phyloP scores from a whole-genome alignment of 148 eudicot species.

The Talinum fruticosum region DNA sequence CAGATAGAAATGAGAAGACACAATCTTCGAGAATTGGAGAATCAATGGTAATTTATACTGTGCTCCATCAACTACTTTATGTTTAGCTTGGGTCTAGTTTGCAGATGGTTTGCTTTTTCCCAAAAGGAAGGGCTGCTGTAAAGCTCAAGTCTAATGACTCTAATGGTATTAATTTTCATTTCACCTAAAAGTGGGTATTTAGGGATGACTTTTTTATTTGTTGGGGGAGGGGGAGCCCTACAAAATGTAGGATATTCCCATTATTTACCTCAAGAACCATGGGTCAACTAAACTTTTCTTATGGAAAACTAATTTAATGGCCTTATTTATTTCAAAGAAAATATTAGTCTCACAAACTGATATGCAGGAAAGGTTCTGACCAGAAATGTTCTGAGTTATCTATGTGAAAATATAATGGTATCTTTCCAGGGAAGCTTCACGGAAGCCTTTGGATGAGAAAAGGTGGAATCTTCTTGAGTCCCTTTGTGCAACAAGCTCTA shows the following conservation, averaged over 20 bases:
- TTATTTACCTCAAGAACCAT: neutral
- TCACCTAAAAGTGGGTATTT: neutral
- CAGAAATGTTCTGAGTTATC: neutral
- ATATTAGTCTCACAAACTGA: neutral
- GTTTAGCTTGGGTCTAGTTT: neutral
- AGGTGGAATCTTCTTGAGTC: constrained; percentile 44
- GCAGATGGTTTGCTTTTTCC: neutral
- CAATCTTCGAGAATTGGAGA: constrained; percentile 36
- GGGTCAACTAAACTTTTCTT: neutral
- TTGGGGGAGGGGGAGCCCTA: too few species aligned
- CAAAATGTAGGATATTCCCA: neutral
- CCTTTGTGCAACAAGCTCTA: constrained; percentile 29
- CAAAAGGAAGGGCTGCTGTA: neutral
- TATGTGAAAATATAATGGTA: neutral
- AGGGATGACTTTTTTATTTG: neutral
- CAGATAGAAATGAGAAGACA: constrained; percentile 28
- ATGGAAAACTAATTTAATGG: neutral
- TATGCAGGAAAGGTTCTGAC: neutral
- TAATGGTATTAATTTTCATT: neutral
- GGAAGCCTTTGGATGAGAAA: constrained; percentile 38
- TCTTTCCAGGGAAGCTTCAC: constrained; percentile 11
- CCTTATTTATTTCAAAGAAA: neutral
- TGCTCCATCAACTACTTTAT: neutral
- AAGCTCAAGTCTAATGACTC: neutral
- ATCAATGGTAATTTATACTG: constrained; percentile 31